Evolutionary conservation across 129 eudicot genomes (phyloP).

Genomic region (Erigeron canadensis): DNA sequence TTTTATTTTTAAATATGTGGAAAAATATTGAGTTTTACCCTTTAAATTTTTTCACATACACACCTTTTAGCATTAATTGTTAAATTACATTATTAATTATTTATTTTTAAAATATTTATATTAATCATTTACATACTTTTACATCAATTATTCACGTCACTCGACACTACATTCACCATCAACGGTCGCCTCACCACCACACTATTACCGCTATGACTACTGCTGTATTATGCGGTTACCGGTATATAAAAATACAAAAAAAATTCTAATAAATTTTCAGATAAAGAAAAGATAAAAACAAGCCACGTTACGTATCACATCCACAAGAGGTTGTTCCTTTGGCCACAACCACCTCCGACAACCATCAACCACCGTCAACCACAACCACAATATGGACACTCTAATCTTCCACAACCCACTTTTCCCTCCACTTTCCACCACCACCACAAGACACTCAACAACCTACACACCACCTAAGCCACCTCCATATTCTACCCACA

Average conservation of each 20-base stretch:
- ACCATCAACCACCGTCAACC: neutral
- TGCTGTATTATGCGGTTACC: too few relatives aligned
- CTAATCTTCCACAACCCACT: slow-evolving; percentile 45
- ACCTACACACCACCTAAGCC: slow-evolving; percentile 21
- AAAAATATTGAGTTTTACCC: too few relatives aligned
- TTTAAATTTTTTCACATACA: too few relatives aligned
- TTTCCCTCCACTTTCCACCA: slow-evolving; percentile 36
- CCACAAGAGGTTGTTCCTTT: slow-evolving; percentile 48
- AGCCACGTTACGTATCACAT: slow-evolving; percentile 39
- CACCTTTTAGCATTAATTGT: too few relatives aligned
- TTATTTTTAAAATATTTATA: too few relatives aligned
- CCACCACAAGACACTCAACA: slow-evolving; percentile 32
- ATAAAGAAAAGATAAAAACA: slow-evolving; percentile 12
- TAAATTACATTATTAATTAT: too few relatives aligned
- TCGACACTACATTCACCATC: too few relatives aligned
- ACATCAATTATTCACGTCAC: too few relatives aligned
- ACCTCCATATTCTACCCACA: slow-evolving; percentile 30
- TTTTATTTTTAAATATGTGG: too few relatives aligned
- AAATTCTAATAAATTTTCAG: neutral
- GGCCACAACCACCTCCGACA: slow-evolving; percentile 5
- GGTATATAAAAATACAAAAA: neutral
- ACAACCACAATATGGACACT: slow-evolving; percentile 51
- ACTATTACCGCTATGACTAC: too few relatives aligned
- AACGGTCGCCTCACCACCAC: too few relatives aligned
- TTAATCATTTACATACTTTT: too few relatives aligned